These are phyloP conservation scores for Rhodotorula glutinis DNA, from an alignment of 1,284 basidiomycete species.

Conservation along the genomic window DNA sequence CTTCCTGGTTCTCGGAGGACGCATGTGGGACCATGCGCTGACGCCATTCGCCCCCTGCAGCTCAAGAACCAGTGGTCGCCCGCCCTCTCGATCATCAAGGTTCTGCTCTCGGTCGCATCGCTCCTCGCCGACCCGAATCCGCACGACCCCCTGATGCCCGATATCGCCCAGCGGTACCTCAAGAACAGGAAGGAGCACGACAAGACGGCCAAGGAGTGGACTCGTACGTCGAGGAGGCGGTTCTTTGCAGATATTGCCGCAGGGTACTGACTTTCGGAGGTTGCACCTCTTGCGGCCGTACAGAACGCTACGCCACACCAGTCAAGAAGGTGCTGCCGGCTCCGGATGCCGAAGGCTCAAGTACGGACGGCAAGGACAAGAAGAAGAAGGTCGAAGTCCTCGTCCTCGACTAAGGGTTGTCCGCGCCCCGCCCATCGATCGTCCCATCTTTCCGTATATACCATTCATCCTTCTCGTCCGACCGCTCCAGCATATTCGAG, in stretches of 20 bases:
- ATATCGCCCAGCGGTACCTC: conserved; percentile 72
- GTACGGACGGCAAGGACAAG: conserved; percentile 3
- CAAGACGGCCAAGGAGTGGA: conserved; percentile 36
- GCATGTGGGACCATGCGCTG: not conserved
- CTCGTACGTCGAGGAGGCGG: conserved; percentile 5
- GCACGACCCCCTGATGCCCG: conserved; percentile 68
- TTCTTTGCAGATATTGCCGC: no score
- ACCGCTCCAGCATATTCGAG: no score
- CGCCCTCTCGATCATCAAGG: conserved; percentile 58
- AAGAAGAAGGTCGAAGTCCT: conserved; percentile 32
- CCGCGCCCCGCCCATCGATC: not conserved
- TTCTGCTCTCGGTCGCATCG: conserved; percentile 85
- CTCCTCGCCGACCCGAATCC: conserved; percentile 97
- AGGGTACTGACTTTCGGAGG: not conserved
- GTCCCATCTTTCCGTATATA: not conserved
- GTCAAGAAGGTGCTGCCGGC: conserved; percentile 9
- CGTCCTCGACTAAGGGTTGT: conserved; percentile 15
- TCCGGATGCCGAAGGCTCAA: not conserved
- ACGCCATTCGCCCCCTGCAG: conserved; percentile 9
- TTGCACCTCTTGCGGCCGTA: not conserved
- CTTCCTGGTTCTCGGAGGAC: no score
- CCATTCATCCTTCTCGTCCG: no score
- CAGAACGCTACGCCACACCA: conserved; percentile 27
- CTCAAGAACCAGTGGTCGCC: conserved; percentile 73
- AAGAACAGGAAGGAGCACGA: conserved; percentile 38